Base-by-base conservation (phyloP, 345 rosid genomes). In the Boechera retrofracta region DNA sequence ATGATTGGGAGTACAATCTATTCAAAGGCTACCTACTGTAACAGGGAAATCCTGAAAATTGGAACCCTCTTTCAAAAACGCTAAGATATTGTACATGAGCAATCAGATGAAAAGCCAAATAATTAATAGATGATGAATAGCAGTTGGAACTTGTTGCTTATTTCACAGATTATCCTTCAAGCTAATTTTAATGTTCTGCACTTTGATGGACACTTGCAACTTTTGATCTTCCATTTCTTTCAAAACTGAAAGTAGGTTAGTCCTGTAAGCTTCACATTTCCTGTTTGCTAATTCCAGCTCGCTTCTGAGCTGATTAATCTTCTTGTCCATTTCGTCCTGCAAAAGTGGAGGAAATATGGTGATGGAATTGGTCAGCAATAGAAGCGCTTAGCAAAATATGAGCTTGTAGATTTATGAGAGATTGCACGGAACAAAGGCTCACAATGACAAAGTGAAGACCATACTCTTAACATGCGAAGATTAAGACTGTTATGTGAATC, bases 211-310 rank as follows among this genome's bases (percentile, higher is more conserved):
- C 31, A 84, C 67, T 54, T 83, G 85, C 26, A 87, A 60, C 80
- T 85, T 85, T 73, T 87, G 85, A 48, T 83, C 85, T 56, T 87
- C 86, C 48, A 87, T 77, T 55, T 83, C 88, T 72, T 83, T 85
- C 62, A 87, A 77, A 7, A 87, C 77, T 29, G 87, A 82, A 62
- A 83, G 80, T 76, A 87, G 72, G 76, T 85, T 87, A n/a, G 83
- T 79, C 66, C 85, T 74, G 68, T 83, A 85, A 26, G 80, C 83
- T 79, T 82, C 86, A 67, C 88, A 81, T 78, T 79, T 83, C 66
- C 79, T 62, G 31, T 57, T 71, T 26, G 87, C 85, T 35, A 75
- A 77, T 71, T 85, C 87, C 42, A 87, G 77, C 69, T 87, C 61
- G 21, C 71, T 48, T n/a, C 78, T 44, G 28, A 85, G 81, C 76